These are phyloP conservation scores for Aspergillus transmontanensis DNA, from an alignment of 2,329 filamentous ascomycete species.

Conservation along the genomic window DNA sequence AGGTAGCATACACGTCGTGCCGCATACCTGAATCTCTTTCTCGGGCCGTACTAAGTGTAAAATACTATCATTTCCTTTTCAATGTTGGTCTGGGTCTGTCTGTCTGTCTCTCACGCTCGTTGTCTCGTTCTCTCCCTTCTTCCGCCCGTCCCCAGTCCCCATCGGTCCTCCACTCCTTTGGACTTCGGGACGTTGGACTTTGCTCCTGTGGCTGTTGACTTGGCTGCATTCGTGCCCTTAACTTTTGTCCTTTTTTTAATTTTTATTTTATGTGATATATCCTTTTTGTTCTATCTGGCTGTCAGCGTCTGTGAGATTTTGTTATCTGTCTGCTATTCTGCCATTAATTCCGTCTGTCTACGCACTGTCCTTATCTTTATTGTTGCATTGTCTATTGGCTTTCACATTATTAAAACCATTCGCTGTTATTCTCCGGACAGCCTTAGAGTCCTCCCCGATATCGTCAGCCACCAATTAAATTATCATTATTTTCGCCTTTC, in stretches of 20 bases:
- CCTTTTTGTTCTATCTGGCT: not conserved
- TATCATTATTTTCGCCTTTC: conserved; percentile 6
- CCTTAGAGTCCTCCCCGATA: conserved; percentile 2
- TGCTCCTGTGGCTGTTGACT: conserved; percentile 6
- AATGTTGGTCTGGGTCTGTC: conserved; percentile 3
- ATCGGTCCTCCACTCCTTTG: conserved; percentile 33
- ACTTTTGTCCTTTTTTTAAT: not conserved
- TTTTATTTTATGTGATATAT: not conserved
- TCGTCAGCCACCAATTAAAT: conserved; percentile 14
- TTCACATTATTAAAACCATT: not conserved
- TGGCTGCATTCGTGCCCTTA: conserved; percentile 1
- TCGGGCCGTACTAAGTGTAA: not conserved
- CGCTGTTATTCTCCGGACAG: conserved; percentile 8
- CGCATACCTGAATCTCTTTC: not conserved
- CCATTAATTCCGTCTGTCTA: conserved; percentile 6
- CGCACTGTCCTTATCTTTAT: not conserved
- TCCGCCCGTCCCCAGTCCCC: conserved; percentile 9
- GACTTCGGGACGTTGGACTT: conserved; percentile 15
- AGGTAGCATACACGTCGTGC: not conserved
- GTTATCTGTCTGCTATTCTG: not conserved
- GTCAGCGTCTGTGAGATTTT: conserved; percentile 1
- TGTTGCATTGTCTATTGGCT: not conserved
- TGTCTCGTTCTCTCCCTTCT: conserved; percentile 16
- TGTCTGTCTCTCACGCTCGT: not conserved
- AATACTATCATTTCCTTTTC: not conserved